Evolutionary conservation across 2,329 filamentous ascomycete species (phyloP), one percentile per base, ranked within the genome.

Genomic region (Sclerotiophoma versabilis): DNA sequence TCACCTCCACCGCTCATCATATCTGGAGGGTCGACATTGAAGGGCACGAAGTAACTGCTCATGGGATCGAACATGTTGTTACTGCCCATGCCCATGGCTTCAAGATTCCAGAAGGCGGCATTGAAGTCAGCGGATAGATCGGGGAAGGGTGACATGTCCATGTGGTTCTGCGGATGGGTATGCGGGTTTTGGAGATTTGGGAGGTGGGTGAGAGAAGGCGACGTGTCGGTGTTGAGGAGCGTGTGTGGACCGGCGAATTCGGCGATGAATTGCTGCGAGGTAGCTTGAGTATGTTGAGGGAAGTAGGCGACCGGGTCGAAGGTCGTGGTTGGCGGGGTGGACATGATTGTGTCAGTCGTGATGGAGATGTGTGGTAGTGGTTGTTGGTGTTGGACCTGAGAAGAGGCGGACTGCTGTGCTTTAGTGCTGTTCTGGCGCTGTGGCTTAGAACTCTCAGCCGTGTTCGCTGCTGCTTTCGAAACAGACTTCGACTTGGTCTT

Each of bases 41-140:
- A 96, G 1, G 93, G 92, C 80, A 96, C 87, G 74, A 96, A 96
- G 91, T 93, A 98, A 5, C 90, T 91, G 46, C 87, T 88, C 38
- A 75, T 77, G 0, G 77, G 76, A 53, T 80, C 77, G 55, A 69
- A 66, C 57, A 74, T 72, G 6, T 69, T 65, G 19, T 61, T 63
- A 15, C 27, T 47, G n/a, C 58, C 60, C 45, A 70, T 59, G 25
- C 65, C 68, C 56, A 69, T 63, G n/a, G 66, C 62, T 23, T 74
- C 70, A 17, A 74, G 54, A 38, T 69, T 69, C 72, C 72, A 75
- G 54, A 72, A 74, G 1, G 64, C 52, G 39, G 60, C 60, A 46
- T 62, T 44, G 79, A 66, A 63, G 42, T 70, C 70, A 29, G 65
- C 44, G 1, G 68, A 59, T 15, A 72, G 59, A 39, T 74, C 71